A percentile compares a stretch with the other conserved stretches of the same genome.
Evolutionary conservation across 2,329 filamentous ascomycete genomes (phyloP).

Genomic region (Epichloe baconii): DNA sequence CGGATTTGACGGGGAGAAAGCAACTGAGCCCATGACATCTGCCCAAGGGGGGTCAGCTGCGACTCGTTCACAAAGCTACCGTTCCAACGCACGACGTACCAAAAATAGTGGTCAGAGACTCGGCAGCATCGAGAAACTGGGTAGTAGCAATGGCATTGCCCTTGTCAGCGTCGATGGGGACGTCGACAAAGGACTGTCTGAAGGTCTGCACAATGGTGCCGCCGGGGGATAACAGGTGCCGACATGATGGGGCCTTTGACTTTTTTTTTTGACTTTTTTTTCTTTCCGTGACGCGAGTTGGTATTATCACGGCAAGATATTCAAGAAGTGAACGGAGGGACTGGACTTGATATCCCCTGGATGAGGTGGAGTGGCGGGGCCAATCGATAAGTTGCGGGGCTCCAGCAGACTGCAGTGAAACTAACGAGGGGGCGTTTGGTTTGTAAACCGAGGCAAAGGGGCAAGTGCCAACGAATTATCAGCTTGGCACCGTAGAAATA

Average conservation of each 20-base stretch:
- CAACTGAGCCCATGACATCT: constrained; percentile 55
- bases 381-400: neutral
- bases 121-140: constrained; percentile 83
- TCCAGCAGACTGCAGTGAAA: neutral
- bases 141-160: constrained; percentile 69
- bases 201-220: constrained; percentile 78
- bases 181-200: constrained; percentile 71
- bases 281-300: no score
- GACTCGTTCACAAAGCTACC: no score
- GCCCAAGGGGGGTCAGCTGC: neutral
- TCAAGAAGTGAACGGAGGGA: neutral
- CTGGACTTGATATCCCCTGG: neutral
- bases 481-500: no score
- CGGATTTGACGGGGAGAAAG: constrained; percentile 83
- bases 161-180: constrained; percentile 60
- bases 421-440: no score
- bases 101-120: constrained; percentile 77
- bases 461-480: no score
- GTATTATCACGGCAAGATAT: neutral
- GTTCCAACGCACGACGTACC: constrained; percentile 35
- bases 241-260: constrained; percentile 33
- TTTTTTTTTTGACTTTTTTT: neutral
- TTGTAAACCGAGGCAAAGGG: no score
- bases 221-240: constrained; percentile 42
- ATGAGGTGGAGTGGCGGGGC: constrained; percentile 2